Evolutionary conservation across 2,329 filamentous ascomycete genomes (phyloP), one percentile per base, ranked within the genome.

Genomic region (Fusarium nurragi): DNA sequence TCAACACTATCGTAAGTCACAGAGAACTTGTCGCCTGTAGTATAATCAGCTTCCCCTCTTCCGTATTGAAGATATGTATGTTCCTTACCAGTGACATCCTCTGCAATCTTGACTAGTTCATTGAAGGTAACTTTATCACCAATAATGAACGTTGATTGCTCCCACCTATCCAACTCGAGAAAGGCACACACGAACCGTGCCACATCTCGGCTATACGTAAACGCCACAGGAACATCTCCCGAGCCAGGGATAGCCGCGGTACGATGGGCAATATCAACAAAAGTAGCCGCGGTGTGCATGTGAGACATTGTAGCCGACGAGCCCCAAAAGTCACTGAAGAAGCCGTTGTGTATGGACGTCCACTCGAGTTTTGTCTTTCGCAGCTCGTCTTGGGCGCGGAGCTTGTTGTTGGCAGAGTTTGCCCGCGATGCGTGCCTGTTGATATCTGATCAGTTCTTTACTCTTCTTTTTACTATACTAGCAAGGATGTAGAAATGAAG

Each of bases 311-410:
- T 21, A 3, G 11, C 12, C 10, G 51, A 34, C 0, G 54, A 56
- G 11, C 54, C 54, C 54, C 54, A 57, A 22, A 56, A 55, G 18
- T 57, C 51, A 16, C 56, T n/a, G 13, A 57, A 57, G 40, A 57
- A 57, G 19, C 54, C 54, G 12, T 48, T 40, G 13, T 58, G 54
- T 1, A 56, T 12, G 1, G 54, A 30, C 0, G 54, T 58, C 54
- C 52, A 57, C 16, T 58, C 40, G 2, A 58, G 54, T 0, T 49
- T 56, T 16, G 41, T 58, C n/a, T 58, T 56, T 40, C 28, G 36
- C 4, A 58, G 19, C n/a, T 56, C 51, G 0, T 58, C 51, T 49
- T 58, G 54, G 2, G 51, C 54, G 4, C 28, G 34, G 7, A 58
- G 30, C 13, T 56, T 58, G 28, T 58, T 58, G 2, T 30, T 56